Conservation (phyloP, 2,329 filamentous ascomycete genomes). For the Orbilia quercus region DNA sequence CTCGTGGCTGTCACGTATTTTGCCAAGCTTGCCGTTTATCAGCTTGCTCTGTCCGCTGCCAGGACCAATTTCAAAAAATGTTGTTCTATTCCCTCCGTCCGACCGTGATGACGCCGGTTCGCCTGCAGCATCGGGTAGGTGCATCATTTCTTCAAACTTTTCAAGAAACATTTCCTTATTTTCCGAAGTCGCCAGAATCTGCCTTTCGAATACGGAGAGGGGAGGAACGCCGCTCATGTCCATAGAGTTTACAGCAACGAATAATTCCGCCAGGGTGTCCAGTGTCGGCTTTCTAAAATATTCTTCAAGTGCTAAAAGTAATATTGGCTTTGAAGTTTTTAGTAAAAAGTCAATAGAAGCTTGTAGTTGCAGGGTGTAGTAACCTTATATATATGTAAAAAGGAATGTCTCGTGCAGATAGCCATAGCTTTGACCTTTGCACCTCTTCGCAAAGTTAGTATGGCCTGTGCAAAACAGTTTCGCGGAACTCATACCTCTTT, state of each 20-base stretch:
- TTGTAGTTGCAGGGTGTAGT: slow-evolving; percentile 57
- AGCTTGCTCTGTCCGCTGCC: slow-evolving; percentile 58
- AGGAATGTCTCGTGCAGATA: slow-evolving; percentile 96
- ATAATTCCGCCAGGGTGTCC: slow-evolving; percentile 87
- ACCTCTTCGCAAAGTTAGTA: slow-evolving; percentile 69
- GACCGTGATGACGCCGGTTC: slow-evolving; percentile 58
- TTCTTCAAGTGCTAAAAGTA: slow-evolving; percentile 90
- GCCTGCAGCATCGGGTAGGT: slow-evolving; percentile 57
- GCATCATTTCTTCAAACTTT: slow-evolving; percentile 82
- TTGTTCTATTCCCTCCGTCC: slow-evolving; percentile 57
- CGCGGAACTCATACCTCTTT: slow-evolving; percentile 69
- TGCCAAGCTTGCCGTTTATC: slow-evolving; percentile 59
- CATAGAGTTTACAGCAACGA: slow-evolving; percentile 95
- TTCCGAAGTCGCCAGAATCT: slow-evolving; percentile 87
- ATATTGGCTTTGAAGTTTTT: slow-evolving; percentile 73
- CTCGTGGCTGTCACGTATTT: slow-evolving; percentile 89
- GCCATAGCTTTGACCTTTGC: slow-evolving; percentile 98
- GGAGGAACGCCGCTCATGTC: slow-evolving; percentile 92
- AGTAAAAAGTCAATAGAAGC: slow-evolving; percentile 56
- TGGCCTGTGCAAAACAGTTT: neutral
- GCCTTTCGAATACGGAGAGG: slow-evolving; percentile 82
- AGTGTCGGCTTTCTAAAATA: slow-evolving; percentile 93
- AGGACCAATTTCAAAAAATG: slow-evolving; percentile 59
- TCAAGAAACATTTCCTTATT: slow-evolving; percentile 97
- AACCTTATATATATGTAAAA: slow-evolving; percentile 98